These are phyloP conservation scores for Ophidiomyces ophidiicola DNA, from an alignment of 2,329 filamentous ascomycete species.

Conservation along the genomic window DNA sequence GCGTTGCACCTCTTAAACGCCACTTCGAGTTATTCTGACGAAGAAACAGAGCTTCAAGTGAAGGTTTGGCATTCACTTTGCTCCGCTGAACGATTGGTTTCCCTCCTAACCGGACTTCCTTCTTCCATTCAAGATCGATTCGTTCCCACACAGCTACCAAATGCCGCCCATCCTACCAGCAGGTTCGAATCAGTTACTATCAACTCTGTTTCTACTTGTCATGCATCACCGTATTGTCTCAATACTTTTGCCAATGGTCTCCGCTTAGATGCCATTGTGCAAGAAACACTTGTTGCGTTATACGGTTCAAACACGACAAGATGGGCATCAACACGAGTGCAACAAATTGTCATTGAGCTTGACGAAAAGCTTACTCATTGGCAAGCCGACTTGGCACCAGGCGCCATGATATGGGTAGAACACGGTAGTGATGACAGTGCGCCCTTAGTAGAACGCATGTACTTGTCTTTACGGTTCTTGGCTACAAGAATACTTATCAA, in stretches of 20 bases:
- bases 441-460: constrained; percentile 12
- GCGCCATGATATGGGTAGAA: constrained; percentile 7
- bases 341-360: constrained; percentile 22
- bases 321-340: constrained; percentile 26
- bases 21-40: constrained; percentile 17
- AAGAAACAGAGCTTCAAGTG: constrained; percentile 25
- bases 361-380: constrained; percentile 25
- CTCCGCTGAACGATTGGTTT: constrained; percentile 26
- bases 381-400: constrained; percentile 21
- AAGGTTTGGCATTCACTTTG: constrained; percentile 33
- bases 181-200: no score
- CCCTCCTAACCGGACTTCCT: constrained; percentile 29
- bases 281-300: constrained; percentile 22
- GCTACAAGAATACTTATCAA: constrained; percentile 28
- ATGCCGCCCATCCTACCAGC: constrained; percentile 18
- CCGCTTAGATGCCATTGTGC: constrained; percentile 19
- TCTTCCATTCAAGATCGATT: constrained; percentile 21
- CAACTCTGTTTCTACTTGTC: no score
- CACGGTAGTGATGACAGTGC: neutral
- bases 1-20: constrained; percentile 30
- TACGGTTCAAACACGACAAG: constrained; percentile 23
- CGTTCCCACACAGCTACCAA: constrained; percentile 24
- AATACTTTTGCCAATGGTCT: constrained; percentile 13
- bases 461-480: constrained; percentile 20
- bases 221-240: neutral